Evolutionary conservation across 225 moss, liverwort and hornwort species (phyloP), one percentile per base, ranked within the genome.

Genomic region (Physcomitrellopsis africana): DNA sequence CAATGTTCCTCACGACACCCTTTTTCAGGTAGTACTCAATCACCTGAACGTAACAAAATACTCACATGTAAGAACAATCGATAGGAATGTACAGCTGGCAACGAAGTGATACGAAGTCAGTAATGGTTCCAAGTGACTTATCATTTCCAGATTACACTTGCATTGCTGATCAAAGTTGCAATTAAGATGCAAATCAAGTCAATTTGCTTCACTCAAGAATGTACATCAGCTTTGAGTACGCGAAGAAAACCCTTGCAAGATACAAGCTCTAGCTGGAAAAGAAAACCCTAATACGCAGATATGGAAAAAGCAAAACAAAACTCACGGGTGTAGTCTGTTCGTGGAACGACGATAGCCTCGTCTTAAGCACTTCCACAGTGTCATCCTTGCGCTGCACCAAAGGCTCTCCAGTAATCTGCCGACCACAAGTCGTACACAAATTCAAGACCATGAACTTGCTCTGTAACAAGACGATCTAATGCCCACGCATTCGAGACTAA

Each of bases 301-400:
- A n/a, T 18, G 60, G 60, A 51, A 59, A 5, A 60, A 29, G 42
- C 14, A 24, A 29, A 14, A 15, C 67, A 17, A 18, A 58, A 81
- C 88, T 82, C 29, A 94, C 94, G 54, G 94, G 94, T 51, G 86
- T 69, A 51, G 94, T 94, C 80, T 92, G 92, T 81, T 90, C 86
- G 60, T 94, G 92, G 56, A 94, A 94, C 57, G 77, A 76, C 9
- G 83, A 63, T 22, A 94, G 87, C 81, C 94, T 92, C 72, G 85
- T 89, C 81, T 84, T 92, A n/a, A 94, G 85, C 6, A 94, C 92
- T 9, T 86, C 85, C 51, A 52, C 87, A 9, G 80, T 92, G 62
- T 94, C 94, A 61, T 94, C 94, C 84, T 94, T 94, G 32, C 94
- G 88, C 87, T 94, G 94, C 27, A 86, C 81, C 85, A 94, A 84